Conservation (phyloP, 768 basidiomycete genomes). For the Calocybe gangraenosa region DNA sequence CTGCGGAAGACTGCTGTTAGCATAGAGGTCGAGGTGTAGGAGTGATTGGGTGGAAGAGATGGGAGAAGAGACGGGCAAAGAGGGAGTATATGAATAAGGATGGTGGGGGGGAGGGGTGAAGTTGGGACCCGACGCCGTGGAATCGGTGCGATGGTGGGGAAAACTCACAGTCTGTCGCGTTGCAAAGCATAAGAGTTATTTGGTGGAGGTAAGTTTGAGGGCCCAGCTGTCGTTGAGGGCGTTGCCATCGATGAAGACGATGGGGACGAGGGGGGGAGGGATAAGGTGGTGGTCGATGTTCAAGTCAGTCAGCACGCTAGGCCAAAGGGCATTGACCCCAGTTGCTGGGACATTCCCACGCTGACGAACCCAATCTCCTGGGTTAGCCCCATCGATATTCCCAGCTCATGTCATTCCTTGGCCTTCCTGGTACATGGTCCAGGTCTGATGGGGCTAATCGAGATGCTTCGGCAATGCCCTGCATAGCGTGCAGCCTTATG, state of each 20-base stretch:
- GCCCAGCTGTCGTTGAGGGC: neutral
- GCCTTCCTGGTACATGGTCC: neutral
- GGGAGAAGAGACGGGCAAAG: conserved; percentile 5
- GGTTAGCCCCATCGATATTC: conserved; percentile 6
- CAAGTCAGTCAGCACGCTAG: neutral
- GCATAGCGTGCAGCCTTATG: too few relatives aligned
- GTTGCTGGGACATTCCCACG: neutral
- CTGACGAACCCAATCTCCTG: neutral
- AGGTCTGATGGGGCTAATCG: too few relatives aligned
- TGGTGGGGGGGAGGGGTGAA: conserved; percentile 6
- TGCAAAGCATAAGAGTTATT: conserved; percentile 17
- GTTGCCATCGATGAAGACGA: neutral
- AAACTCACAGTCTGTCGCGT: conserved; percentile 38
- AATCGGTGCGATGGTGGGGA: conserved; percentile 21
- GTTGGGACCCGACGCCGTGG: conserved; percentile 26
- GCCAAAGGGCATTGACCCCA: neutral
- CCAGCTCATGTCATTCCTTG: conserved; percentile 1
- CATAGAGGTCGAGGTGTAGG: conserved; percentile 2
- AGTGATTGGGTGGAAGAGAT: conserved; percentile 7
- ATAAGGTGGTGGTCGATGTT: neutral
- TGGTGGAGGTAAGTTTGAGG: neutral
- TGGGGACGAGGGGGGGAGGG: neutral
- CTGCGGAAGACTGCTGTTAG: conserved; percentile 32
- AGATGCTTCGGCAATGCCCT: too few relatives aligned
- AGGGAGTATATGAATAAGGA: conserved; percentile 3